These are phyloP conservation scores for Bodo saltans DNA, from an alignment of 78 protist species.

Conservation along the genomic window DNA sequence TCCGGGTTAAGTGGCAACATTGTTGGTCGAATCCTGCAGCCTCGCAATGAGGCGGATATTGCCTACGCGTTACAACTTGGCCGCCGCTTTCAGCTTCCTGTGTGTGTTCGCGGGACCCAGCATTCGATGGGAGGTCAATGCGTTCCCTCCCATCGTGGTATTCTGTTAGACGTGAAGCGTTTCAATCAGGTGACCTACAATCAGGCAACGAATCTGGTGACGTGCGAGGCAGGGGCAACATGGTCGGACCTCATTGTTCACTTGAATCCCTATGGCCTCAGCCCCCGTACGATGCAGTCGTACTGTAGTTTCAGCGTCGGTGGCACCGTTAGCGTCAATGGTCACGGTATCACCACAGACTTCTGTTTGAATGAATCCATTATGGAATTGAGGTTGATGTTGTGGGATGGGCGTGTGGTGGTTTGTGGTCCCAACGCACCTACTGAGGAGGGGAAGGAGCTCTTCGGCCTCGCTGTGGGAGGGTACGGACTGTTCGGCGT, in stretches of 20 bases:
- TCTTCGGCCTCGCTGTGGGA: constrained; percentile 45
- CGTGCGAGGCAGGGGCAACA: constrained; percentile 35
- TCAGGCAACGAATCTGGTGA: not conserved
- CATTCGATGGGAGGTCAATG: constrained; percentile 56
- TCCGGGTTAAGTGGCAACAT: constrained; percentile 26
- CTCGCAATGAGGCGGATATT: constrained; percentile 25
- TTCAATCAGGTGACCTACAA: not conserved
- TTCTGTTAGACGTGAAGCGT: constrained; percentile 36
- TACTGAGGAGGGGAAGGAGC: constrained; percentile 1
- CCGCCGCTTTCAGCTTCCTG: not conserved
- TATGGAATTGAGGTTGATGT: not conserved
- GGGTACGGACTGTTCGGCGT: constrained; percentile 58
- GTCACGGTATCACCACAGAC: constrained; percentile 61
- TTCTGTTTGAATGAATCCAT: constrained; percentile 25
- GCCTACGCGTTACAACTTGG: constrained; percentile 7
- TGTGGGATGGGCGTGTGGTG: constrained; percentile 21
- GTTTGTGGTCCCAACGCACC: constrained; percentile 15
- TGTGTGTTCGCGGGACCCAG: constrained; percentile 36
- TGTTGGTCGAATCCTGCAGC: constrained; percentile 23
- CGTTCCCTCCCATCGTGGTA: constrained; percentile 5
- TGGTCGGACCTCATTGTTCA: constrained; percentile 42
- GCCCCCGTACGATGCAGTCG: constrained; percentile 52
- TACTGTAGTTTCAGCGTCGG: constrained; percentile 56
- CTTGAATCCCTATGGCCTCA: constrained; percentile 36
- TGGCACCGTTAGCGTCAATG: constrained; percentile 56